A percentile compares a stretch with the other conserved stretches of the same genome.
phyloP scores from a whole-genome alignment of 2,329 filamentous ascomycete species.

The Aspergillus sp. region DNA sequence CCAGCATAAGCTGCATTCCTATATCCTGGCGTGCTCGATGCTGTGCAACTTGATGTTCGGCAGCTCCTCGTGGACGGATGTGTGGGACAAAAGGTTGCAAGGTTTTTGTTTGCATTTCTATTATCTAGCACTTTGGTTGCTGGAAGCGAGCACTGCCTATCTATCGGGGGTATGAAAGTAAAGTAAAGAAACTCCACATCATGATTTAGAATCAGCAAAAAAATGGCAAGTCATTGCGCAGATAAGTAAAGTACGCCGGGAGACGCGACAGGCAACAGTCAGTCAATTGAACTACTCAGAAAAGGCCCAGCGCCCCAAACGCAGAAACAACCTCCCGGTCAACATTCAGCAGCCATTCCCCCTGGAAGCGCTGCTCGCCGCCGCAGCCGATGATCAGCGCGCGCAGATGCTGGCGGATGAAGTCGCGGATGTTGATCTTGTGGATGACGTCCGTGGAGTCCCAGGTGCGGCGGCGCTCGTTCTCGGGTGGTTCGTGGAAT shows the following conservation, averaged over 20 bases:
- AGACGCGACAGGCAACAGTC: no score
- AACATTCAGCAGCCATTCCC: slow-evolving; percentile 36
- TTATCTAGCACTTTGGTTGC: no score
- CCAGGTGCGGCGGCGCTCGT: slow-evolving; percentile 31
- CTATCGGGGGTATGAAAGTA: slow-evolving; percentile 14
- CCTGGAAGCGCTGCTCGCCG: slow-evolving; percentile 33
- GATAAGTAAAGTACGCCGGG: no score
- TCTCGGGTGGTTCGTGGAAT: slow-evolving; percentile 33
- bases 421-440: slow-evolving; percentile 36
- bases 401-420: slow-evolving; percentile 33
- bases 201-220: no score
- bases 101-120: background rate
- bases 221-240: no score
- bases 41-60: no score
- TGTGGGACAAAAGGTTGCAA: no score
- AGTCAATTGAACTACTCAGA: slow-evolving; percentile 13
- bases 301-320: slow-evolving; percentile 30
- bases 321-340: slow-evolving; percentile 33
- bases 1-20: no score
- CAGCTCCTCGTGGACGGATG: no score
- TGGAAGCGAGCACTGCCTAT: background rate
- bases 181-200: slow-evolving; percentile 2
- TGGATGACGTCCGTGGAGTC: slow-evolving; percentile 34
- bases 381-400: slow-evolving; percentile 32
- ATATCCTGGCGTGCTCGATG: no score